Conservation (phyloP, 176 grass and related monocot genomes). For the Rhipidocladum racemiflorum region DNA sequence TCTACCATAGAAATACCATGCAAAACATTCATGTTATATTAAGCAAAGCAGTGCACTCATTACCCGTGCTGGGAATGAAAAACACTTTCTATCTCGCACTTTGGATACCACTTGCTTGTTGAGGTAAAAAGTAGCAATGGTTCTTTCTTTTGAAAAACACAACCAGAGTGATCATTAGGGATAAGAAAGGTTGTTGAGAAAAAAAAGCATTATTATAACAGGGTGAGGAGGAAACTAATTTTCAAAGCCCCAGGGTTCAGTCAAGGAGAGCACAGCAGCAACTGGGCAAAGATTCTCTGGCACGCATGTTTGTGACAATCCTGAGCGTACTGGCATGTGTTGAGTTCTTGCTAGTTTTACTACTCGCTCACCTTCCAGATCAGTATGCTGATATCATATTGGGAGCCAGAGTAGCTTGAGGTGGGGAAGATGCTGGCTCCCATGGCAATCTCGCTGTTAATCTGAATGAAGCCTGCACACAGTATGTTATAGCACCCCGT, state of each 20-base stretch:
- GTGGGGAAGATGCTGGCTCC: slow-evolving; percentile 78
- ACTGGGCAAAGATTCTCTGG: slow-evolving; percentile 38
- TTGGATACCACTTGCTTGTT: slow-evolving; percentile 12
- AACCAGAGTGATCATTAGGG: slow-evolving; percentile 42
- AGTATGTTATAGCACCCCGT: slow-evolving; percentile 95
- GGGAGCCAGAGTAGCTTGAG: slow-evolving; percentile 69
- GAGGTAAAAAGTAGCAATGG: slow-evolving; percentile 44
- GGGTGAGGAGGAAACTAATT: slow-evolving; percentile 28
- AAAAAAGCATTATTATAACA: slow-evolving; percentile 15
- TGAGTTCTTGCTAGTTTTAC: neutral
- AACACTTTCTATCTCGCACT: slow-evolving; percentile 27
- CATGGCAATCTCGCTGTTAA: slow-evolving; percentile 86
- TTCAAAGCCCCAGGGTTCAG: slow-evolving; percentile 29
- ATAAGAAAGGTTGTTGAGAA: slow-evolving; percentile 36
- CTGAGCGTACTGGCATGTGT: slow-evolving; percentile 33
- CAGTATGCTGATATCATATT: slow-evolving; percentile 93
- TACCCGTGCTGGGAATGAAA: slow-evolving; percentile 39
- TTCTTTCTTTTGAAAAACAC: slow-evolving; percentile 39
- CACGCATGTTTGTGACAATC: slow-evolving; percentile 23
- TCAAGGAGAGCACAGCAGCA: slow-evolving; percentile 48
- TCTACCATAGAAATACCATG: neutral
- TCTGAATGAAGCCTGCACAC: slow-evolving; percentile 90
- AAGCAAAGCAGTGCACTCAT: slow-evolving; percentile 33
- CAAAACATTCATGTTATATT: slow-evolving; percentile 5
- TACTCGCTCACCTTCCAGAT: slow-evolving; percentile 82